Evolutionary conservation across 1,284 basidiomycete species (phyloP), one percentile per base, ranked within the genome.

Genomic region (Phellopilus nigrolimitatus): DNA sequence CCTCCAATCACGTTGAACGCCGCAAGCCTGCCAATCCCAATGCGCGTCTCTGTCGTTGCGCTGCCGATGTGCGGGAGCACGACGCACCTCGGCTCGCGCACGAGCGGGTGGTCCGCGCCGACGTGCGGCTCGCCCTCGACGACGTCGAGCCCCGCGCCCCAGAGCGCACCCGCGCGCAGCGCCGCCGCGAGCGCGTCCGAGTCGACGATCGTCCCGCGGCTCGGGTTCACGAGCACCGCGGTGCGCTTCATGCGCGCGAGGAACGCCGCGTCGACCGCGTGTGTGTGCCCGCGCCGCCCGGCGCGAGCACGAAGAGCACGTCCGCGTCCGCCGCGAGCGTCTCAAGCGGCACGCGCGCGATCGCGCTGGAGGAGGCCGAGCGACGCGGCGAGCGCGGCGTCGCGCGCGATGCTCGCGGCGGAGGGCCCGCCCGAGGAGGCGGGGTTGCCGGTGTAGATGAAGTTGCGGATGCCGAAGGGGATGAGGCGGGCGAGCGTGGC

Each of bases 131-230:
- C 95, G 27, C 91, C 91, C 58, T 94, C 91, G 10, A 97, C 82
- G 28, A 98, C 95, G 66, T 99, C 95, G 5, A 99, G 62, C 0
- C 91, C 95, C 0, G 95, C 95, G 21, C 85, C 94, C 74, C 88
- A 95, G 40, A 98, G 88, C 77, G 82, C 82, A 2, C 78, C 78
- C 56, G 84, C 78, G 42, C 73, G 71, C 40, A 98, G 69, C 0
- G 94, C 95, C 55, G 77, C 80, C 1, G 86, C 86, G 8, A 99
- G 77, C 7, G 95, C 95, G 38, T 88, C 81, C 3, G 88, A 89
- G 66, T 98, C 92, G 12, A 99, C 88, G 5, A 97, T 70, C 0
- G 90, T 79, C 6, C 91, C 91, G 33, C 92, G 71, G 19, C 82
- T 80, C 0, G 85, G 78, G 63, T 97, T 97, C 37, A 95, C 83